phyloP scores from a whole-genome alignment of 129 eudicot genomes.

The Glebionis coronaria region DNA sequence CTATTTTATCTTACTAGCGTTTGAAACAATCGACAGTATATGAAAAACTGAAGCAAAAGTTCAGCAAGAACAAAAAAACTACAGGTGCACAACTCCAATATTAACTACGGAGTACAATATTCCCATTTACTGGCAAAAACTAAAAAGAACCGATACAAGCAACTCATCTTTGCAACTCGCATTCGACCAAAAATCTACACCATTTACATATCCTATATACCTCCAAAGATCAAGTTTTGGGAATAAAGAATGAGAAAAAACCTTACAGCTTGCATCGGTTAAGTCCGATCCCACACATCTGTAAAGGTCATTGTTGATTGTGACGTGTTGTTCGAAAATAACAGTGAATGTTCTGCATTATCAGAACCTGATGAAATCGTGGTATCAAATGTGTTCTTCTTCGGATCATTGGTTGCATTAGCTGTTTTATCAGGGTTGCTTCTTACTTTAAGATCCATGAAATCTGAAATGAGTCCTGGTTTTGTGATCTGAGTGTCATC shows the following conservation, averaged over 20 bases:
- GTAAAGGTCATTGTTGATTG: constrained; percentile 67
- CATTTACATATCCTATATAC: constrained; percentile 29
- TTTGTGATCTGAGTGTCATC: constrained; percentile 48
- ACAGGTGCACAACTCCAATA: no score
- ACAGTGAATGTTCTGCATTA: constrained; percentile 31
- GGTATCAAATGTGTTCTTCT: constrained; percentile 25
- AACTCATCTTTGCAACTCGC: constrained; percentile 1
- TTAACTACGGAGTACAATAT: no score
- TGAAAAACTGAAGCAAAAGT: no score
- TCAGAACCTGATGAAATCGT: constrained; percentile 54
- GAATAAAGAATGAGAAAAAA: background rate
- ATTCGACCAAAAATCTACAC: constrained; percentile 21
- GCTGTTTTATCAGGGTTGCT: constrained; percentile 35
- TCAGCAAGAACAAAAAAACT: no score
- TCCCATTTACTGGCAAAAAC: constrained; percentile 14
- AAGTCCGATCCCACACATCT: constrained; percentile 45
- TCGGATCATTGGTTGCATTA: constrained; percentile 18
- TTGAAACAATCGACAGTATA: no score
- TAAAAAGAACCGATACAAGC: constrained; percentile 20
- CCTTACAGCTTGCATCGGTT: constrained; percentile 6
- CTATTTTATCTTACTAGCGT: no score
- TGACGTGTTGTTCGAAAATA: constrained; percentile 47
- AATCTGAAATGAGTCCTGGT: constrained; percentile 87
- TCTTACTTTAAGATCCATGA: constrained; percentile 75
- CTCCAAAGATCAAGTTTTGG: constrained; percentile 13